Base-by-base conservation (phyloP, 148 eudicot species). In the Camellia japonica region DNA sequence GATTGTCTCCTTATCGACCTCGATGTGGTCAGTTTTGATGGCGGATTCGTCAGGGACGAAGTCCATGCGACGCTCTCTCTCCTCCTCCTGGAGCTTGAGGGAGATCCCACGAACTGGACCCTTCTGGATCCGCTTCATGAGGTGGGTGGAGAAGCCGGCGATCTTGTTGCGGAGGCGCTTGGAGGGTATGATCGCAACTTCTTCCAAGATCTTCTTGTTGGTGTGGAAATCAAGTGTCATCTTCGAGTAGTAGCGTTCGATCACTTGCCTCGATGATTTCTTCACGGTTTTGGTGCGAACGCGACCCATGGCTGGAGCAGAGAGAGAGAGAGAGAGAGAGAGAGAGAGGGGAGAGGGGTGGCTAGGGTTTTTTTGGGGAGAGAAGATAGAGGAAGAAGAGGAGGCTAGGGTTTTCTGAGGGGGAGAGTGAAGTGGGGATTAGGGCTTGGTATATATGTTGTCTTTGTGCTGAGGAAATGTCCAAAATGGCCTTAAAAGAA, bases 101-200 rank as follows among this genome's bases (percentile, higher is more conserved):
- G 86, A 84, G 78, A 84, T 84, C 2, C 86, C 86, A 1, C 86
- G 71, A 10, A 84, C 86, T 2, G 86, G 86, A n/a, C 86, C 86
- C 61, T 84, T 84, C 68, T 84, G 86, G 75, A 84, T 84, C 6
- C 86, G 80, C 71, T 80, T 84, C 86, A 84, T 84, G 42, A 84
- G 68, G 6, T 84, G 86, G 67, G 86, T 84, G 3, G 86, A 84
- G 76, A 84, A 84, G 0, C 86, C 86, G 23, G 86, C 86, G 46
- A 84, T 84, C 81, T 84, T 84, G 86, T 84, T 84, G 81, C 86
- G 86, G 74, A 84, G 86, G 69, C 87, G 83, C 84, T 83, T 83
- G n/a, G 86, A 83, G 3, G 83, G 83, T 63, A 83, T 83, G 68
- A 83, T 83, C 58, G 86, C 86, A 0, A 83, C 86, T 43, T 83